Conservation (phyloP, 176 grass and related monocot genomes). For the Panicum miliaceum region DNA sequence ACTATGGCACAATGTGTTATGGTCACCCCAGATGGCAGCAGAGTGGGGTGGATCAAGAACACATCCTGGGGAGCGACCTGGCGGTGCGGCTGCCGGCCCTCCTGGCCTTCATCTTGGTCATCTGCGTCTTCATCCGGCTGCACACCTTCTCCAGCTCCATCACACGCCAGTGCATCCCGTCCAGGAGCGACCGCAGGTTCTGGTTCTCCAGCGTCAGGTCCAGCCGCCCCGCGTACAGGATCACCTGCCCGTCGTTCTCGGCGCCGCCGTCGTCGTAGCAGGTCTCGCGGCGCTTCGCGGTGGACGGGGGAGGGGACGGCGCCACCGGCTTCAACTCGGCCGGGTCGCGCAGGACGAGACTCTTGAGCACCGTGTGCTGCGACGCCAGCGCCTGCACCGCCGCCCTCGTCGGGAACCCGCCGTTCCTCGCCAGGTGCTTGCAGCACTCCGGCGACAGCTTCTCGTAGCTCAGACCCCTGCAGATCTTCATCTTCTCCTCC, state of each 20-base stretch:
- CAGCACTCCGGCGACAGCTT: constrained; percentile 90
- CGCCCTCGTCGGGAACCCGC: constrained; percentile 76
- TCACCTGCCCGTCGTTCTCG: constrained; percentile 52
- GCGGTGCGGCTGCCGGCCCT: constrained; percentile 26
- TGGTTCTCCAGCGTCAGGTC: constrained; percentile 76
- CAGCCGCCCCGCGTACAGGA: constrained; percentile 79
- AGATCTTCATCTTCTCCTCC: constrained; percentile 94
- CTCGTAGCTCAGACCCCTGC: constrained; percentile 80
- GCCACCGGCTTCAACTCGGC: constrained; percentile 42
- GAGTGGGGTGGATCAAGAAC: constrained; percentile 63
- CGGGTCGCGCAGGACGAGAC: constrained; percentile 58
- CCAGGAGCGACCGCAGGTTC: constrained; percentile 77
- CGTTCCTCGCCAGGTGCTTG: constrained; percentile 80
- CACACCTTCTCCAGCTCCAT: constrained; percentile 92
- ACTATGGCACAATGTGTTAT: not conserved
- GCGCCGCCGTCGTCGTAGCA: not conserved
- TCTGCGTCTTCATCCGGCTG: constrained; percentile 82
- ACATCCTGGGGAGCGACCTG: constrained; percentile 88
- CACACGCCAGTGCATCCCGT: constrained; percentile 89
- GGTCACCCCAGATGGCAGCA: not conserved
- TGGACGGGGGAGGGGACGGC: not conserved
- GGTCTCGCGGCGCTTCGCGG: constrained; percentile 13
- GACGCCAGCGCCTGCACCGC: constrained; percentile 85
- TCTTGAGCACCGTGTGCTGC: constrained; percentile 83
- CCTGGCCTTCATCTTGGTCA: constrained; percentile 79